These are phyloP conservation scores for Jaenimonas drosophilae DNA, from an alignment of 208 protist genomes.

Conservation along the genomic window DNA sequence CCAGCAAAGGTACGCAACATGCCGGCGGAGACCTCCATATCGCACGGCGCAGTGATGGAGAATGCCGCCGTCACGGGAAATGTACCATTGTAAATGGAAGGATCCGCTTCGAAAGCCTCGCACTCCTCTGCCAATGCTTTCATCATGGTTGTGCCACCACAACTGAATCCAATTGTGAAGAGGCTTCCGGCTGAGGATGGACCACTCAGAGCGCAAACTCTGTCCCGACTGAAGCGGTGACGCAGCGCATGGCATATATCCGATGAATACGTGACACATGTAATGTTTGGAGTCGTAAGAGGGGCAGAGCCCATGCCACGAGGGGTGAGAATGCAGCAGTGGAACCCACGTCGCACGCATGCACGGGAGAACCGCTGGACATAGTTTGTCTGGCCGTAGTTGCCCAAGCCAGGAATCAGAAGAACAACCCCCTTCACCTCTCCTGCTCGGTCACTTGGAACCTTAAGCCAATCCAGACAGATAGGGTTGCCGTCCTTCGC, in stretches of 20 bases:
- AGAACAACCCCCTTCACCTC: slow-evolving; percentile 26
- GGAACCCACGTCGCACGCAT: slow-evolving; percentile 13
- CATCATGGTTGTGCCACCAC: slow-evolving; percentile 9
- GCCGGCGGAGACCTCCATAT: slow-evolving; percentile 3
- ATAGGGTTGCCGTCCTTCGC: slow-evolving; percentile 44
- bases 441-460: neutral
- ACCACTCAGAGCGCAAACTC: too few species aligned
- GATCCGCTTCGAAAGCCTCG: too few species aligned
- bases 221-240: slow-evolving; percentile 17
- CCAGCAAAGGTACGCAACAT: slow-evolving; percentile 3
- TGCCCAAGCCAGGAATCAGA: slow-evolving; percentile 31
- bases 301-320: slow-evolving; percentile 50
- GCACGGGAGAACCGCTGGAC: slow-evolving; percentile 17
- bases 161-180: slow-evolving; percentile 9
- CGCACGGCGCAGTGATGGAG: too few species aligned
- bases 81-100: too few species aligned
- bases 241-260: slow-evolving; percentile 22
- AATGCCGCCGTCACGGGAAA: too few species aligned
- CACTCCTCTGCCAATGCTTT: slow-evolving; percentile 14
- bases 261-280: slow-evolving; percentile 30
- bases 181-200: too few species aligned
- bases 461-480: slow-evolving; percentile 41
- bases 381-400: slow-evolving; percentile 31
- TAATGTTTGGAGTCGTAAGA: slow-evolving; percentile 26
- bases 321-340: slow-evolving; percentile 36